Base-by-base conservation (phyloP, 208 protist genomes). In the Trypanosoma lewisi region DNA sequence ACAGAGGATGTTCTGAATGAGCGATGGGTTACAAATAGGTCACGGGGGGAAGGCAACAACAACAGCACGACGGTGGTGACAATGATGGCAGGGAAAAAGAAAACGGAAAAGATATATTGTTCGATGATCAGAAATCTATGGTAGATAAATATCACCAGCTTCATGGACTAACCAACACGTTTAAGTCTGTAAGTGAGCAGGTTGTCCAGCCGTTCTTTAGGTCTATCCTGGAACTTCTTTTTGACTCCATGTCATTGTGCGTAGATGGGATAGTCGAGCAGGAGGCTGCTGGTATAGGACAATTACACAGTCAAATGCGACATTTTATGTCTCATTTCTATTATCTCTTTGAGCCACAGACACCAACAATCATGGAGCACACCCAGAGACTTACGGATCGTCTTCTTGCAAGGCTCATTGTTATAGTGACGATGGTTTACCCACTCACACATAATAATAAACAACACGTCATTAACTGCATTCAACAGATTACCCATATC, bases 141-240 rank as follows among this genome's bases (percentile, higher is more conserved):
- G 4, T 64, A 33, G 60, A 70, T 9, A 62, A 42, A 45, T 77
- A 67, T 5, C 44, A 69, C 47, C 59, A 82, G 64, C 61, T 89
- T 31, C 67, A 67, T 57, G 69, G 70, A 36, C 30, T 78, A 14
- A 61, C 78, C 9, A 50, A 55, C 30, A 47, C 51, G n/a, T 69
- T 82, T 37, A 75, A 73, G 11, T 59, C 33, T 11, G 71, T 83
- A 37, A 61, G 63, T 28, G 70, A 83, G 45, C 25, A 51, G 17
- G 64, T 68, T n/a, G 67, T 77, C 27, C 44, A 44, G 21, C 73
- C 82, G n/a, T 89, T 89, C 51, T 69, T 79, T 16, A 61, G 72
- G 41, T 85, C 82, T 17, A 63, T 65, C 1, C 30, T 63, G 34
- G 63, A 69, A 9, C 41, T 79, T 34, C 72, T 87, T 30, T 72